These are phyloP conservation scores for Fusarium hainanense DNA, from an alignment of 2,329 filamentous ascomycete genomes.

Conservation along the genomic window DNA sequence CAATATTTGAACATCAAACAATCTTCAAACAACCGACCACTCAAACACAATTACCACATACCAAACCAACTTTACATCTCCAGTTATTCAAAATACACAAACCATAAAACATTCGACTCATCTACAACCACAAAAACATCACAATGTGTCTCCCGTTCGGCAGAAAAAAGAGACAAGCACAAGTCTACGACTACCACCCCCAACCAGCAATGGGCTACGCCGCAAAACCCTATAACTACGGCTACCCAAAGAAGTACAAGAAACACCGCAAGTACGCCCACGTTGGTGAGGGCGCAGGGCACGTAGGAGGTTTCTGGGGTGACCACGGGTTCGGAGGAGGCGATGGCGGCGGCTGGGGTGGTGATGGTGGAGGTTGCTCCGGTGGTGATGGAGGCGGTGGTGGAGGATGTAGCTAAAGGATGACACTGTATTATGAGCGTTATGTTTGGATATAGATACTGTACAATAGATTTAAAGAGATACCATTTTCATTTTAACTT, in stretches of 20 bases:
- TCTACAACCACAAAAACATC: neutral
- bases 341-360: neutral
- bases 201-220: neutral
- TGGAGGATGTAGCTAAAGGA: neutral
- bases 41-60: neutral
- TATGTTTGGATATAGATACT: neutral
- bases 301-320: neutral
- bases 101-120: rapidly evolving
- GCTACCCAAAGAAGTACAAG: neutral
- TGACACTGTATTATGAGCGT: neutral
- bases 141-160: neutral
- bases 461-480: neutral
- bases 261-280: neutral
- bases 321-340: neutral
- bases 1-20: rapidly evolving
- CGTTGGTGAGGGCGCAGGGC: neutral
- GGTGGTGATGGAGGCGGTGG: neutral
- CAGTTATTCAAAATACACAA: too few relatives aligned
- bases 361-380: neutral
- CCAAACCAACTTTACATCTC: neutral
- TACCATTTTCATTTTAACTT: neutral
- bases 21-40: too few relatives aligned
- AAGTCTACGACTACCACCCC: neutral
- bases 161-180: neutral
- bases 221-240: neutral